Evolutionary conservation across 2,329 filamentous ascomycete species (phyloP).

Genomic region (Apiospora koreana): DNA sequence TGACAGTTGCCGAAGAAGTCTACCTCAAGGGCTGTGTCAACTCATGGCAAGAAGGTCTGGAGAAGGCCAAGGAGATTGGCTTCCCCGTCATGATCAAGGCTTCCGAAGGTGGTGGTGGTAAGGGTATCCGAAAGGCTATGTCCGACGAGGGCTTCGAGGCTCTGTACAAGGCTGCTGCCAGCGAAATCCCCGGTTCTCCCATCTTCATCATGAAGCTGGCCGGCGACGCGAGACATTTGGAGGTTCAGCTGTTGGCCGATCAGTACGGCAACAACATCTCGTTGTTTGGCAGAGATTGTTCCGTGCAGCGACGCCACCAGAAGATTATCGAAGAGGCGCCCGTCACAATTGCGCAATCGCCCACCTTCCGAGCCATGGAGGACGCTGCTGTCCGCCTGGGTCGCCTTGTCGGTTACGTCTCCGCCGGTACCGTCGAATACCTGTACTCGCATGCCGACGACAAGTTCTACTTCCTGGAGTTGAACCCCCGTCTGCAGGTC

Average conservation of each 20-base stretch:
- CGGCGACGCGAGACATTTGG: slow-evolving; percentile 92
- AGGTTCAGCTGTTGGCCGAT: slow-evolving; percentile 95
- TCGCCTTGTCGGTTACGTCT: slow-evolving; percentile 94
- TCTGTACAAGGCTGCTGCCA: slow-evolving; percentile 93
- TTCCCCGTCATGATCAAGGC: slow-evolving; percentile 99
- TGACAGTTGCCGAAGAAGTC: slow-evolving; percentile 83
- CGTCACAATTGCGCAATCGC: slow-evolving; percentile 88
- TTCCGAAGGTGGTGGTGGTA: slow-evolving; percentile 98
- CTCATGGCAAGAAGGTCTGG: slow-evolving; percentile 86
- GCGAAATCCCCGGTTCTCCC: slow-evolving; percentile 95
- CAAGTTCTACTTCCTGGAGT: slow-evolving; percentile 98
- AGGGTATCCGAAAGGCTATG: slow-evolving; percentile 96
- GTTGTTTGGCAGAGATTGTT: slow-evolving; percentile 97
- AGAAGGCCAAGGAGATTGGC: slow-evolving; percentile 85
- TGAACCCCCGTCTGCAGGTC: slow-evolving; percentile 98
- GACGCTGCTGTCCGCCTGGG: slow-evolving; percentile 92
- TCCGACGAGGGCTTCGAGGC: slow-evolving; percentile 80
- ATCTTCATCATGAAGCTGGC: slow-evolving; percentile 99
- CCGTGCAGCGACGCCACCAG: slow-evolving; percentile 95
- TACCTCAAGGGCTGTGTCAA: slow-evolving; percentile 91
- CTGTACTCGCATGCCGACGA: slow-evolving; percentile 97
- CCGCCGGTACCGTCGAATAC: slow-evolving; percentile 97
- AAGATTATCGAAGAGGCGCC: slow-evolving; percentile 99
- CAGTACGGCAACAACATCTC: slow-evolving; percentile 99
- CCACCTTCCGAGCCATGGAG: slow-evolving; percentile 95